Conservation (phyloP, 2,329 filamentous ascomycete species). For the Hymenoscyphus fraxineus region DNA sequence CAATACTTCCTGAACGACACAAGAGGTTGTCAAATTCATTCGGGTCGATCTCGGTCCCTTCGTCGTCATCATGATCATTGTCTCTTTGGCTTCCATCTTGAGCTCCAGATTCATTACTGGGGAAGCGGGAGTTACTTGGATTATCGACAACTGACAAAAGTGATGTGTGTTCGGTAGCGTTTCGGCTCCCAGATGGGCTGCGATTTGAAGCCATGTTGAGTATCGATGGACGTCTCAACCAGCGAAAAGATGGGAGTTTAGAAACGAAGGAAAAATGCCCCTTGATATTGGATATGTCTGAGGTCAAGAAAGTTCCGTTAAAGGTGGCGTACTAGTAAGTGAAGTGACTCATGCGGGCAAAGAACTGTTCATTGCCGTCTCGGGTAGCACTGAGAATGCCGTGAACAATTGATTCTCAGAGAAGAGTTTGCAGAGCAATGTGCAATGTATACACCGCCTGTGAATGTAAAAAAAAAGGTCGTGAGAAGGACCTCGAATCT, state of each 20-base stretch:
- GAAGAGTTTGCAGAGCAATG: background rate
- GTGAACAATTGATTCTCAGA: background rate
- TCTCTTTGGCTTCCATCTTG: constrained; percentile 12
- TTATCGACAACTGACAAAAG: constrained; percentile 13
- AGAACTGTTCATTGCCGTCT: background rate
- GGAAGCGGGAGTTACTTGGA: background rate
- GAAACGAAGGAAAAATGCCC: background rate
- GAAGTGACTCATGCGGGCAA: constrained; percentile 1
- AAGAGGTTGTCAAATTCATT: constrained; percentile 33
- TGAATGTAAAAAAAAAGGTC: no score
- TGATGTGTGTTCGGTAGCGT: constrained; percentile 17
- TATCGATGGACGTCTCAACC: background rate
- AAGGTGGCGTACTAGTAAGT: background rate
- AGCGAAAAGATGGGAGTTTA: background rate
- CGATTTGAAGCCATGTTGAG: constrained; percentile 5
- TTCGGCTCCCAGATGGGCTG: constrained; percentile 6
- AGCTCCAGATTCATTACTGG: constrained; percentile 11
- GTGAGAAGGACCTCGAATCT: no score
- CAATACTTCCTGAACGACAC: constrained; percentile 29
- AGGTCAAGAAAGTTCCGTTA: no score
- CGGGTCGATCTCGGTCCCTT: constrained; percentile 40
- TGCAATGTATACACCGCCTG: background rate
- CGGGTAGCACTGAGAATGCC: no score
- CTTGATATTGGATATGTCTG: background rate
- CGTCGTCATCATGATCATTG: constrained; percentile 17